Percentiles rank a stretch among this genome's conserved stretches.
These are phyloP conservation scores for Xylaria acuta DNA, from an alignment of 495 filamentous ascomycete species.

Conservation along the genomic window DNA sequence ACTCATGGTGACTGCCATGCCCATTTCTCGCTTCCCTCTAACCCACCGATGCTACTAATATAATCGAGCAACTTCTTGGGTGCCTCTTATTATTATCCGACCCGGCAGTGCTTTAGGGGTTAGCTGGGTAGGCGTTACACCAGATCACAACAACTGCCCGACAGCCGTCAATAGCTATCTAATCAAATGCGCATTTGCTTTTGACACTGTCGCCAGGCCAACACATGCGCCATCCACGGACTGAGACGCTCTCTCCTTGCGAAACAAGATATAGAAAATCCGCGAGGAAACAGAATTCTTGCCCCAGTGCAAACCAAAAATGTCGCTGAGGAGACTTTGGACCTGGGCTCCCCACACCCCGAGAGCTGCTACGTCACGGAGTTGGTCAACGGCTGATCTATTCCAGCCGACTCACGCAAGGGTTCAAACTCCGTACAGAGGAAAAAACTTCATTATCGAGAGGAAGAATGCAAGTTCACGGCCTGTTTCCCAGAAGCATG, in stretches of 20 bases:
- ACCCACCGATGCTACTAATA: too few relatives aligned
- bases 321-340: constrained; percentile 17
- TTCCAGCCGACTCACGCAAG: not conserved
- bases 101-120: too few relatives aligned
- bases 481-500: not conserved
- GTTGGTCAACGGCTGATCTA: not conserved
- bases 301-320: not conserved
- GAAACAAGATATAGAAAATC: not conserved
- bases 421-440: not conserved
- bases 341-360: not conserved
- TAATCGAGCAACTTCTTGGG: too few relatives aligned
- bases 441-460: too few relatives aligned
- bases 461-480: not conserved
- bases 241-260: not conserved
- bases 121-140: not conserved
- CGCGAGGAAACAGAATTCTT: not conserved
- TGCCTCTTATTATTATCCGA: too few relatives aligned
- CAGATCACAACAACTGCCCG: not conserved
- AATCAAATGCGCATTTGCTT: not conserved
- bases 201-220: not conserved
- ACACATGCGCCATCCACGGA: not conserved
- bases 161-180: not conserved
- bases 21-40: too few relatives aligned
- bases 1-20: too few relatives aligned
- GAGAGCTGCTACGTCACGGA: not conserved